Conservation (phyloP, 306 rosid genomes). For the Cucurbita pepo region DNA sequence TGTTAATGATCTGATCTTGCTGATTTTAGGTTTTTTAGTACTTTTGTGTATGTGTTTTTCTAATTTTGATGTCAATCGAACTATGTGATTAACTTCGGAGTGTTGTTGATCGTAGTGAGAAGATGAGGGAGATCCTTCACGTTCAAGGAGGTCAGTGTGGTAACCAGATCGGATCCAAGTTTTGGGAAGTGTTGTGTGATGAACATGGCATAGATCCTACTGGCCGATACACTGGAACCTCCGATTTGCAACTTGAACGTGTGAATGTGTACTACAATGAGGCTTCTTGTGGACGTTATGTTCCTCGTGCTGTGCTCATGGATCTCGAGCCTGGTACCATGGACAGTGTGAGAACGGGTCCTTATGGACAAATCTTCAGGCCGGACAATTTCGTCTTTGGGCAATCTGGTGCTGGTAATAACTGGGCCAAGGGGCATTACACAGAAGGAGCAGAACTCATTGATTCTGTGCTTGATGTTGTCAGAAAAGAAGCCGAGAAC, state of each 20-base stretch:
- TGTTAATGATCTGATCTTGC: background rate
- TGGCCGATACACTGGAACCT: background rate
- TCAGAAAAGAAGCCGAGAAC: background rate
- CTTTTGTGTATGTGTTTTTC: background rate
- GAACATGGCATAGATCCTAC: constrained; percentile 1
- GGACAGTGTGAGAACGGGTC: background rate
- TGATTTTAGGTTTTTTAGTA: background rate
- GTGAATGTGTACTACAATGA: background rate
- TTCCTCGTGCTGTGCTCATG: background rate
- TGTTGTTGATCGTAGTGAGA: background rate
- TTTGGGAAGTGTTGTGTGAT: background rate
- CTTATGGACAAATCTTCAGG: background rate
- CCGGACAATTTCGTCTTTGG: background rate
- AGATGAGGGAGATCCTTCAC: background rate
- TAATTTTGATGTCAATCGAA: background rate
- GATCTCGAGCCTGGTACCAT: background rate
- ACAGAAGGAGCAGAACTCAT: background rate
- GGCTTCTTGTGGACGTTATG: background rate
- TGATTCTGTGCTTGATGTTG: background rate
- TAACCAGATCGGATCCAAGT: constrained; percentile 2
- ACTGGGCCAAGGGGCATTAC: too few species aligned
- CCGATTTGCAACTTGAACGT: background rate
- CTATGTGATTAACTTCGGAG: background rate
- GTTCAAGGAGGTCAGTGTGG: constrained; percentile 1
- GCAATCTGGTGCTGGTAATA: background rate